Evolutionary conservation across 2,329 filamentous ascomycete species (phyloP).

Genomic region (Coniochaeta ligniaria): DNA sequence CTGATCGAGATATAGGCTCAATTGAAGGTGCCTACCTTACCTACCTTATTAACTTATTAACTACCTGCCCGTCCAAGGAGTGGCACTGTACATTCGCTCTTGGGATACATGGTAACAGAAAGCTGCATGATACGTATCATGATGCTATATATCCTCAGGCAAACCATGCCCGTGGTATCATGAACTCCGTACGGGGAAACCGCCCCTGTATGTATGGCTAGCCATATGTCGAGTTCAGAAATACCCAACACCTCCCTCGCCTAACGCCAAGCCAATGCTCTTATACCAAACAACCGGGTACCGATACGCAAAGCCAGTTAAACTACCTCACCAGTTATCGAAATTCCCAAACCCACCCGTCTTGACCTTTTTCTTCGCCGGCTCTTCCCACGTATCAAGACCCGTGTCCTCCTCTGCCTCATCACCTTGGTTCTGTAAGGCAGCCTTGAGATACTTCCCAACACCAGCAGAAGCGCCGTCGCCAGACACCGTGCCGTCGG

Average conservation of each 20-base stretch:
- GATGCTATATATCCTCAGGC: too few relatives aligned
- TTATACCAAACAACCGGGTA: background rate
- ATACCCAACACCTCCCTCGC: background rate
- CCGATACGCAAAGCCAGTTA: background rate
- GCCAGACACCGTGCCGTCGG: constrained; percentile 50
- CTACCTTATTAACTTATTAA: too few relatives aligned
- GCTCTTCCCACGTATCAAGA: constrained; percentile 59
- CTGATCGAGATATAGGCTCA: background rate
- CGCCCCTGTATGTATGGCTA: background rate
- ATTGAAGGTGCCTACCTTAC: too few relatives aligned
- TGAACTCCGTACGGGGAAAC: background rate
- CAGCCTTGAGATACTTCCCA: constrained; percentile 75
- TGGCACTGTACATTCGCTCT: too few relatives aligned
- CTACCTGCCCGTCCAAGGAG: too few relatives aligned
- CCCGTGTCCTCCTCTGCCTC: constrained; percentile 46
- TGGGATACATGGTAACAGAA: too few relatives aligned
- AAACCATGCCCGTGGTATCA: background rate
- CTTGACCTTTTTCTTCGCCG: constrained; percentile 74
- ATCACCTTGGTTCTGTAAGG: constrained; percentile 40
- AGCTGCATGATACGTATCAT: too few relatives aligned
- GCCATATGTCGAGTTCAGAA: background rate
- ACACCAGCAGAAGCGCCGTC: constrained; percentile 37
- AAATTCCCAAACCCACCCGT: constrained; percentile 88
- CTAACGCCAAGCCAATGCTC: background rate
- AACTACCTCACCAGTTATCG: constrained; percentile 65